Base-by-base conservation (phyloP, 805 yeast genomes). In the Wickerhamiella alocasiicola region DNA sequence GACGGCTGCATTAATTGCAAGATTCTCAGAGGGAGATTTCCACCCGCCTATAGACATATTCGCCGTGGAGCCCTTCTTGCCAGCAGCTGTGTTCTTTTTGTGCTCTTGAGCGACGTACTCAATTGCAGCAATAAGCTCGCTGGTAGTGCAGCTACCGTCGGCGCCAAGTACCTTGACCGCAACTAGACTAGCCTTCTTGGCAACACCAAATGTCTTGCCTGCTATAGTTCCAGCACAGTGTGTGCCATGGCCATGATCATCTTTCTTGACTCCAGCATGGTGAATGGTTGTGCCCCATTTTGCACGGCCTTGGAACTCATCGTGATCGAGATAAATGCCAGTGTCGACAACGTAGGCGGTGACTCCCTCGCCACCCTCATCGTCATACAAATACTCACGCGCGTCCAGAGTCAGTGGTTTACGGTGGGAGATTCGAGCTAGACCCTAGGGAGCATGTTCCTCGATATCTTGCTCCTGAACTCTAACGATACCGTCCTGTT, bases 311-410 rank as follows among this genome's bases (percentile, higher is more conserved):
- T 18, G 23, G 11, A 30, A 30, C 4, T 18, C 33, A 16, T 6
- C 12, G 19, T 30, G 33, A 18, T 18, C 15, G 4, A 13, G 17
- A 13, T 30, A 17, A 23, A 30, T 30, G 9, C 33, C 33, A 18
- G 23, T 17, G 13, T 30, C 33, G 13, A 30, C n/a, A 6, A 30
- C 33, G 23, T 30, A 30, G 7, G 33, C 33, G 9, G 33, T 30
- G n/a, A 30, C 33, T 16, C 33, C 33, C 23, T 30, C 23, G 5
- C 33, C 33, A 7, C 33, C 23, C 13, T 30, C 33, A 18, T 30
- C 33, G n/a, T 30, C 33, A 11, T 30, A 30, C 23, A 30, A 23
- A 11, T 30, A 30, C 33, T 30, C 33, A n/a, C 23, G 23, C 17
- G 17, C 17, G 33, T 30, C 19, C 4, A 30, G 17, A 18, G 33